These are phyloP conservation scores for Geotrichum armillariae DNA, from an alignment of 1,139 yeast species.

Conservation along the genomic window DNA sequence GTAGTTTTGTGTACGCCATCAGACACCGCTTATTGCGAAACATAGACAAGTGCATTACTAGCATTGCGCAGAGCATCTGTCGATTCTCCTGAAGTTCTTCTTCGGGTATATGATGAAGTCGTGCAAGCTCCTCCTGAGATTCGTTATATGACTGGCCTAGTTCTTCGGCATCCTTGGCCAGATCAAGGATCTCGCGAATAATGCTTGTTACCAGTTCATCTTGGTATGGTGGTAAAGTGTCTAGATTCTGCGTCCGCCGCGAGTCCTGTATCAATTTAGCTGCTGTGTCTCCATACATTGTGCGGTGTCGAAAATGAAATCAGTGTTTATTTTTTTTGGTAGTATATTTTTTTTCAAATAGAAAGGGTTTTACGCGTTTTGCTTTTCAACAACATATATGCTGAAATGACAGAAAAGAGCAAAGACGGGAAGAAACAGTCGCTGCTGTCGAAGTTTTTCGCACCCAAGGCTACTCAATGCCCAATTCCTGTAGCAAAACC, in stretches of 20 bases:
- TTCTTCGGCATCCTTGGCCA: slow-evolving; percentile 52
- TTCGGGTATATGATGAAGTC: slow-evolving; percentile 14
- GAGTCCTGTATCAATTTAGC: slow-evolving; percentile 82
- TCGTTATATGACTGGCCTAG: slow-evolving; percentile 35
- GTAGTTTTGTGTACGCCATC: slow-evolving; percentile 72
- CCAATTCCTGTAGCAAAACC: not conserved
- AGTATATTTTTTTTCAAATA: too few species aligned
- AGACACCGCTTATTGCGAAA: slow-evolving; percentile 86
- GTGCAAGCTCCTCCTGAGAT: slow-evolving; percentile 35
- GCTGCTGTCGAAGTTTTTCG: slow-evolving; percentile 1
- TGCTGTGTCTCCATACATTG: slow-evolving; percentile 91
- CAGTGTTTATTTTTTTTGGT: too few species aligned
- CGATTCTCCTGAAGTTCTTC: slow-evolving; percentile 48
- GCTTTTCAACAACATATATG: not conserved
- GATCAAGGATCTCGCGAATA: slow-evolving; percentile 45
- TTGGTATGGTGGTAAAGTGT: slow-evolving; percentile 70
- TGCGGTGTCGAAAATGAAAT: not conserved
- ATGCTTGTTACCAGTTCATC: slow-evolving; percentile 71
- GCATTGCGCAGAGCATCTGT: slow-evolving; percentile 58
- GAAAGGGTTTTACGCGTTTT: not conserved
- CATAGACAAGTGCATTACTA: slow-evolving; percentile 81
- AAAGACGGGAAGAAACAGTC: slow-evolving; percentile 7
- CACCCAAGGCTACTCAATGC: not conserved
- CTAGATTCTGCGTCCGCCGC: slow-evolving; percentile 67
- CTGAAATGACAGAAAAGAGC: slow-evolving; percentile 1